These are phyloP conservation scores for Tylopilus balloui DNA, from an alignment of 768 basidiomycete species.

Conservation along the genomic window DNA sequence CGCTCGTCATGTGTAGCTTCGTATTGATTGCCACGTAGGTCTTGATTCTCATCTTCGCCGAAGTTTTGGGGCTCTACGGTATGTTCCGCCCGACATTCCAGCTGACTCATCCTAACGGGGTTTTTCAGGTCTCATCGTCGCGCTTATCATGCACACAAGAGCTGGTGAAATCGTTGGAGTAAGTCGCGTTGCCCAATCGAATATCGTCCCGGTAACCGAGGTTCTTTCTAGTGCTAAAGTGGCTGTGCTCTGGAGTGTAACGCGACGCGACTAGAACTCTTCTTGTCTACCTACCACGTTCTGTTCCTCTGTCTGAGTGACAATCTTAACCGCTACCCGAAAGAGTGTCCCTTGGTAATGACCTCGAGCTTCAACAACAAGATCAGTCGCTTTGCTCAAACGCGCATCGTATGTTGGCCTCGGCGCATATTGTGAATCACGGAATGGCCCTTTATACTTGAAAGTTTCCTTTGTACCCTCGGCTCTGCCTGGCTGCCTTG, in stretches of 20 bases:
- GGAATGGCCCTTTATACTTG: too few relatives aligned
- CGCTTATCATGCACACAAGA: constrained; percentile 88
- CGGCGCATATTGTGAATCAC: background rate
- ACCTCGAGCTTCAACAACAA: background rate
- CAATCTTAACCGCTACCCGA: constrained; percentile 5
- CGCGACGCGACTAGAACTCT: constrained; percentile 4
- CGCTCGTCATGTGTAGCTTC: background rate
- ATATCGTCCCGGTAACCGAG: background rate
- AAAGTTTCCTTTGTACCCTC: background rate
- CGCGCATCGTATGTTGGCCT: background rate
- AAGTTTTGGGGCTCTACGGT: constrained; percentile 92
- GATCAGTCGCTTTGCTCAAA: background rate
- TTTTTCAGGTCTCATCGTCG: constrained; percentile 73
- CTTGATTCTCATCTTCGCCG: constrained; percentile 96
- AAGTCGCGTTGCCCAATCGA: background rate
- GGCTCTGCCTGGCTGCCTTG: background rate
- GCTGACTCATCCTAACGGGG: background rate
- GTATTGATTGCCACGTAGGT: constrained; percentile 46
- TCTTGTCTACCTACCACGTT: constrained; percentile 8
- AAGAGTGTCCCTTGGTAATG: background rate
- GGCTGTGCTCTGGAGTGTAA: constrained; percentile 4
- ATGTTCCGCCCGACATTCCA: constrained; percentile 4
- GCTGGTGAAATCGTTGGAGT: constrained; percentile 32
- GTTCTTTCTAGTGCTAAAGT: constrained; percentile 23
- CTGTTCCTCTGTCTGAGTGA: constrained; percentile 2